A percentile compares a stretch with the other conserved stretches of the same genome.
phyloP scores from a whole-genome alignment of 768 basidiomycete species.

The Cystobasidium onofrii region DNA sequence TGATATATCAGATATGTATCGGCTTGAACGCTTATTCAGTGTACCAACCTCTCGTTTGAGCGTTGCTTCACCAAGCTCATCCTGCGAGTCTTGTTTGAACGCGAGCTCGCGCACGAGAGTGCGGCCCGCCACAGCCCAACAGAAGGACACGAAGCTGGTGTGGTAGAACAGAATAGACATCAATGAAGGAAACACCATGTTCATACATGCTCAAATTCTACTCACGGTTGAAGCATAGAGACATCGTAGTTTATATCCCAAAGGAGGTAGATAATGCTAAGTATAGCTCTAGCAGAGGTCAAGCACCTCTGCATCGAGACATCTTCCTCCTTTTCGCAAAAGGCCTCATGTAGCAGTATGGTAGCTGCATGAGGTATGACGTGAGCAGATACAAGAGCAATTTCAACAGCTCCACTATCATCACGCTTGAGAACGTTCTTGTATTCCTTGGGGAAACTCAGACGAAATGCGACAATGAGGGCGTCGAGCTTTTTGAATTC shows the following conservation, averaged over 20 bases:
- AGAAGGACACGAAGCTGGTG: slow-evolving; percentile 1
- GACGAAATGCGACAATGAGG: slow-evolving; percentile 33
- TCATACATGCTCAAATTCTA: slow-evolving; percentile 18
- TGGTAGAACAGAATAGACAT: not conserved
- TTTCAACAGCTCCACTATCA: slow-evolving; percentile 16
- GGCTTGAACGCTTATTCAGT: not conserved
- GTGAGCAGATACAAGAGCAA: slow-evolving; percentile 31
- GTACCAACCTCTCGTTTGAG: slow-evolving; percentile 25
- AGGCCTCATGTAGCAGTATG: slow-evolving; percentile 40
- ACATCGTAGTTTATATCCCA: slow-evolving; percentile 30
- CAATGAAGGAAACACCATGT: not conserved
- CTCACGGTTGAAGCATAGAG: slow-evolving; percentile 29
- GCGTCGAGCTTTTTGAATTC: slow-evolving; percentile 39
- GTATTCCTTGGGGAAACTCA: slow-evolving; percentile 40
- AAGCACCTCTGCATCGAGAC: slow-evolving; percentile 29
- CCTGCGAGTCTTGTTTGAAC: slow-evolving; percentile 26
- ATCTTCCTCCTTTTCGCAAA: slow-evolving; percentile 25
- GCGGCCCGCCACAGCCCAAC: slow-evolving; percentile 36
- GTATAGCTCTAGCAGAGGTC: slow-evolving; percentile 30
- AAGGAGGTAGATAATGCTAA: slow-evolving; percentile 31
- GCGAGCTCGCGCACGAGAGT: slow-evolving; percentile 38
- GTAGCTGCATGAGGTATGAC: slow-evolving; percentile 31
- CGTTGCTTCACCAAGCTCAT: slow-evolving; percentile 19
- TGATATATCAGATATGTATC: too few species aligned
- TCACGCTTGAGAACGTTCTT: slow-evolving; percentile 15